Base-by-base conservation (phyloP, 2,329 filamentous ascomycete species). In the Fusarium algeriense region DNA sequence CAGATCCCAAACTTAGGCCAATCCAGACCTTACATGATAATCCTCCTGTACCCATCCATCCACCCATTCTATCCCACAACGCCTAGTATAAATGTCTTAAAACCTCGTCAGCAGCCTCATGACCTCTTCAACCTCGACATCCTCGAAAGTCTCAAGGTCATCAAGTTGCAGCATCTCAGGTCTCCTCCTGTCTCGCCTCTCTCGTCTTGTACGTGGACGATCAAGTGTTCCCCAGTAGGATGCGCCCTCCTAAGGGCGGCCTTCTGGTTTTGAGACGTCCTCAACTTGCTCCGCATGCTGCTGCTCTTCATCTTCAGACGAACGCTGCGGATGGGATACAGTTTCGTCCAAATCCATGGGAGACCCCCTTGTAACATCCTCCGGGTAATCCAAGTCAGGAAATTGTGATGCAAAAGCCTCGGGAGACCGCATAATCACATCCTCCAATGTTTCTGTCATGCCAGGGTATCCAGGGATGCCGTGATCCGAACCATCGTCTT, bases 351-450 rank as follows among this genome's bases (percentile, higher is more conserved):
- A 59, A 32, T 73, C 70, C 73, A 73, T 70, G 8, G 74, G 74
- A 26, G 74, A 76, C 28, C 68, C 75, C 59, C 66, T 69, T n/a
- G 54, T 66, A 34, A 72, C 60, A 30, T 73, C 75, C 46, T 63
- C 62, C 7, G 67, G 60, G 14, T 58, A 52, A 13, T 61, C 69
- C 11, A 62, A 32, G 13, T 78, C 75, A n/a, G 71, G 67, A 35
- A 73, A 76, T 28, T 69, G 67, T 41, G 64, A 53, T 26, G 73
- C 70, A 40, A 75, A 68, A 45, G 77, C 70, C 55, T 80, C 79
- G 7, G 78, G 76, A 32, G 78, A 78, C 43, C 73, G 73, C 78
- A 80, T 80, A 35, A 77, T 73, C 38, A 78, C 74, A 64, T 81
- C 78, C 60, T 75, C 75, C 8, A 75, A 73, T 45, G 75, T 73